Evolutionary conservation across 768 basidiomycete species (phyloP), one percentile per base, ranked within the genome.

Genomic region (Leucogyrophana mollusca): DNA sequence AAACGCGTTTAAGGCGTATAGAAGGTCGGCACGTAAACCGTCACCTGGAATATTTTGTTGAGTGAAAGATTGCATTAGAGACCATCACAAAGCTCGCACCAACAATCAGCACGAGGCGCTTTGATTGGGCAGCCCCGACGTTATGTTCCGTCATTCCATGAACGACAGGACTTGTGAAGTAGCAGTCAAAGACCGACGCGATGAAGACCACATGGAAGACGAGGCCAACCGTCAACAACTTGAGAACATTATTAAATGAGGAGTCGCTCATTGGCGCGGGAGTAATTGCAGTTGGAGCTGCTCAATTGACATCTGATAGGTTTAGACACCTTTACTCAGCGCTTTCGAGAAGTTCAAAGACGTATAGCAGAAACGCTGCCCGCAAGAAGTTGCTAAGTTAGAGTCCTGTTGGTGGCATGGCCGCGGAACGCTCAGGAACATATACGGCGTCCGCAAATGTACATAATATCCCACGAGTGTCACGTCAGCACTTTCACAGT

Each of bases 131-230:
- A 4, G 56, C 51, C 8, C 62, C 63, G 2, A 73, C 58, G 3
- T 73, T 73, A 56, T 79, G 76, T 37, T 73, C 78, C 53, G 70
- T 60, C 86, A 90, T 90, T 40, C 87, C 87, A 70, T 83, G 75
- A 18, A 89, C 87, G 7, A 90, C 87, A 0, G 89, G 86, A 54
- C 83, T 87, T 20, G 80, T 87, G 61, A 94, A 94, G 62, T 93
- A 94, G 65, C 90, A 91, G 66, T 92, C 88, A 66, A 94, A 94
- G 13, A 74, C 80, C 3, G 85, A 82, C 27, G 73, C 77, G 43
- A 86, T 85, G 64, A 81, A 89, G 4, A 83, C 71, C 43, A 87
- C 61, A 58, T 93, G 90, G 57, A 91, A 90, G 32, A 83, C 57
- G 30, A 92, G 73, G 24, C 86, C 87, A 34, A 87, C 62, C n/a